Percentiles rank a stretch among this genome's conserved stretches.
Conservation (phyloP, 2,329 filamentous ascomycete genomes). For the Teratosphaeria gauchensis region DNA sequence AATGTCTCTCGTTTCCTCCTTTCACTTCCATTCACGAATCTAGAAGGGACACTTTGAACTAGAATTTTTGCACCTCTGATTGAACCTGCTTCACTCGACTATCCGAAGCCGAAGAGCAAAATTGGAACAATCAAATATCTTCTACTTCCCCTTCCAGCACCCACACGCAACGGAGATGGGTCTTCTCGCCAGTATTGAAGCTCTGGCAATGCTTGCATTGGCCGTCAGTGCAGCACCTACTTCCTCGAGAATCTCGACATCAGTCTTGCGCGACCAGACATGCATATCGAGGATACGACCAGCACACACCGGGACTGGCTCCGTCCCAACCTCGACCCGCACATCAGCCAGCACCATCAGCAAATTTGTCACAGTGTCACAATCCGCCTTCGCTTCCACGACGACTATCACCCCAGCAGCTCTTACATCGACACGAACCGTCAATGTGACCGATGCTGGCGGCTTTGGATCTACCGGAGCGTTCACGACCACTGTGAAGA, state of each 20-base stretch:
- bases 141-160: background rate
- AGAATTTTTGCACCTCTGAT: background rate
- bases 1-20: background rate
- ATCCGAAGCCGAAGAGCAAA: background rate
- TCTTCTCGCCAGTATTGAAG: background rate
- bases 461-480: background rate
- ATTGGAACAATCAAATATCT: background rate
- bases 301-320: background rate
- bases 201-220: background rate
- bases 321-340: background rate
- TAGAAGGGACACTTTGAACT: background rate
- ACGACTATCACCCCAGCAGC: background rate
- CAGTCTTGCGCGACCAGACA: background rate
- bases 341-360: slow-evolving; percentile 1
- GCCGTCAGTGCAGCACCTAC: background rate
- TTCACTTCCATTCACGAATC: background rate
- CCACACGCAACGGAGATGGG: background rate
- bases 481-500: background rate
- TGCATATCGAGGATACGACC: background rate
- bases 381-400: background rate
- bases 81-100: background rate
- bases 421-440: background rate
- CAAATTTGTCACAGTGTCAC: background rate
- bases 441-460: background rate
- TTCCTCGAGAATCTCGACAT: background rate